Evolutionary conservation across 1,139 yeast species (phyloP).

Genomic region (Suhomyces atakaporum): DNA sequence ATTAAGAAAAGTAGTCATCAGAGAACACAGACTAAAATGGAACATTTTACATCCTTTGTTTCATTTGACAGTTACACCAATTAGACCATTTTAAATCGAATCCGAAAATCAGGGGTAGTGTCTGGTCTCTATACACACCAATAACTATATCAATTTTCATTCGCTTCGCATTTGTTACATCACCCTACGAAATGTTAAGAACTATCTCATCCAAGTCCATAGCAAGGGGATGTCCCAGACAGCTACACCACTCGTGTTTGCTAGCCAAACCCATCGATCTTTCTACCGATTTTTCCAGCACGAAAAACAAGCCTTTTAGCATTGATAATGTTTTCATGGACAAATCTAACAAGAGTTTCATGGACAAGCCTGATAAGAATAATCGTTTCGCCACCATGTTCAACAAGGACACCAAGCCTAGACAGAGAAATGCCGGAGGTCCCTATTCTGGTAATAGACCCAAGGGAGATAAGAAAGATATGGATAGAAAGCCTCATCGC

Average conservation of each 20-base stretch:
- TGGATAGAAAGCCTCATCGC: slow-evolving; percentile 12
- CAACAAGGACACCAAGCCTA: slow-evolving; percentile 4
- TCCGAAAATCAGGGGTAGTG: too few relatives aligned
- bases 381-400: slow-evolving; percentile 15
- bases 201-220: background rate
- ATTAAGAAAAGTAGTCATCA: too few relatives aligned
- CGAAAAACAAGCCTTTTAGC: slow-evolving; percentile 7
- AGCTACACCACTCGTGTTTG: slow-evolving; percentile 6
- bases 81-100: too few relatives aligned
- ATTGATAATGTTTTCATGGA: slow-evolving; percentile 7
- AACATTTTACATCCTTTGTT: too few relatives aligned
- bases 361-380: slow-evolving; percentile 2
- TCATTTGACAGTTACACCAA: too few relatives aligned
- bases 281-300: background rate
- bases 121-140: too few relatives aligned
- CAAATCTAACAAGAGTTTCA: slow-evolving; percentile 2
- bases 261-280: slow-evolving; percentile 10
- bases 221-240: slow-evolving; percentile 4
- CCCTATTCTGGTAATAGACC: slow-evolving; percentile 1
- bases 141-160: too few relatives aligned
- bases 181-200: slow-evolving; percentile 2
- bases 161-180: too few relatives aligned
- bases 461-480: slow-evolving; percentile 3
- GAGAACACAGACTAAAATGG: too few relatives aligned
- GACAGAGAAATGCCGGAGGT: background rate